Evolutionary conservation across 2,329 filamentous ascomycete species (phyloP).

Genomic region (Cryphonectria nitschkei): DNA sequence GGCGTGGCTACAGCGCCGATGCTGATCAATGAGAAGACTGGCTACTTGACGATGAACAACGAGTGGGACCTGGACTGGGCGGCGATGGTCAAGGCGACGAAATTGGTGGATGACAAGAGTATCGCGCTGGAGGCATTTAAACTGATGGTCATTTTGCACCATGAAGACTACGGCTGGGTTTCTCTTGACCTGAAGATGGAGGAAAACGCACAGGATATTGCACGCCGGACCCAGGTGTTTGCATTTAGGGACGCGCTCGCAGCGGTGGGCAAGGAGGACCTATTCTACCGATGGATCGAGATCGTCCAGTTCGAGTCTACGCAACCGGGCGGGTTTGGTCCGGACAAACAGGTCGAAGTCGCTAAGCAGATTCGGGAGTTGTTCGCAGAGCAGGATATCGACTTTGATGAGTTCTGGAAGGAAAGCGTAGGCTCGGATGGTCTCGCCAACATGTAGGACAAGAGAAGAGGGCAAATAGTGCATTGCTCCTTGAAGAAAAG

Average conservation of each 20-base stretch:
- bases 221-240: conserved; percentile 73
- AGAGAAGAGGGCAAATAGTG: background rate
- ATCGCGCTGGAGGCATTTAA: conserved; percentile 68
- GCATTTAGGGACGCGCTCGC: conserved; percentile 77
- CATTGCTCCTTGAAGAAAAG: background rate
- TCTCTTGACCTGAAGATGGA: conserved; percentile 61
- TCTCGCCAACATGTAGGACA: conserved; percentile 35
- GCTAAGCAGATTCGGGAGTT: conserved; percentile 75
- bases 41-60: conserved; percentile 81
- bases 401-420: conserved; percentile 81
- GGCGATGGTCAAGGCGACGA: conserved; percentile 75
- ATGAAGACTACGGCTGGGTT: conserved; percentile 72
- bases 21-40: conserved; percentile 76
- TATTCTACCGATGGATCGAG: conserved; percentile 94
- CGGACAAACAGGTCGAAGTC: conserved; percentile 71
- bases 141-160: conserved; percentile 70
- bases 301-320: conserved; percentile 86
- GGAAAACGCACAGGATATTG: conserved; percentile 58
- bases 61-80: conserved; percentile 89
- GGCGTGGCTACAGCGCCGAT: conserved; percentile 70
- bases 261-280: conserved; percentile 78
- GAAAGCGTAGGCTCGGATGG: conserved; percentile 57
- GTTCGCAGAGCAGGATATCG: conserved; percentile 74
- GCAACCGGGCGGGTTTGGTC: conserved; percentile 76
- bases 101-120: conserved; percentile 67